Evolutionary conservation across 75 land plant species (phyloP).

Genomic region (Adiantum capillusveneris): DNA sequence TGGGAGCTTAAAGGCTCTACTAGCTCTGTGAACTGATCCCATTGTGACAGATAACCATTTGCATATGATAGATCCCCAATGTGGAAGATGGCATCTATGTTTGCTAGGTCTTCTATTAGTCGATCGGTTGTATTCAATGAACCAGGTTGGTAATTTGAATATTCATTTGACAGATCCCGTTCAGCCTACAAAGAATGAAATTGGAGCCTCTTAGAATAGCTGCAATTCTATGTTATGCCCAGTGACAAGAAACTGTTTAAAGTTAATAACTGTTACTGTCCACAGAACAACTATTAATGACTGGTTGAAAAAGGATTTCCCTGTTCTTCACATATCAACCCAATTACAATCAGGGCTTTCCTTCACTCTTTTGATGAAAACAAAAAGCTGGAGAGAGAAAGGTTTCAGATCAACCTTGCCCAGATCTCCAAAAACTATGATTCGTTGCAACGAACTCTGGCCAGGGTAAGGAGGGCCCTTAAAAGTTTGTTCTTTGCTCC

Average conservation of each 20-base stretch:
- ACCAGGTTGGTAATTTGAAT: slow-evolving; percentile 60
- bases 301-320: background rate
- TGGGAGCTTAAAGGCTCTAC: slow-evolving; percentile 57
- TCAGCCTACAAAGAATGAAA: slow-evolving; percentile 45
- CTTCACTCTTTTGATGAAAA: background rate
- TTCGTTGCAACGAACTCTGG: slow-evolving; percentile 66
- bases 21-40: slow-evolving; percentile 85
- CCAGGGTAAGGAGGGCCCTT: slow-evolving; percentile 80
- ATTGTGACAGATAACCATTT: slow-evolving; percentile 82
- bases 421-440: slow-evolving; percentile 83
- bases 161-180: slow-evolving; percentile 76
- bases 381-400: background rate
- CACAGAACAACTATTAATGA: background rate
- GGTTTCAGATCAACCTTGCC: slow-evolving; percentile 66
- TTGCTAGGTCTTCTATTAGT: slow-evolving; percentile 58
- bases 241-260: background rate
- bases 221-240: background rate
- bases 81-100: slow-evolving; percentile 69
- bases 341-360: background rate
- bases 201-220: background rate
- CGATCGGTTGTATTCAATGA: slow-evolving; percentile 68
- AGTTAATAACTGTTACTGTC: no score
- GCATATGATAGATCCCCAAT: slow-evolving; percentile 83
- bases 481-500: slow-evolving; percentile 45
- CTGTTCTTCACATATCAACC: background rate